These are phyloP conservation scores for Acacia melanoxylon DNA, from an alignment of 306 rosid species.

Conservation along the genomic window DNA sequence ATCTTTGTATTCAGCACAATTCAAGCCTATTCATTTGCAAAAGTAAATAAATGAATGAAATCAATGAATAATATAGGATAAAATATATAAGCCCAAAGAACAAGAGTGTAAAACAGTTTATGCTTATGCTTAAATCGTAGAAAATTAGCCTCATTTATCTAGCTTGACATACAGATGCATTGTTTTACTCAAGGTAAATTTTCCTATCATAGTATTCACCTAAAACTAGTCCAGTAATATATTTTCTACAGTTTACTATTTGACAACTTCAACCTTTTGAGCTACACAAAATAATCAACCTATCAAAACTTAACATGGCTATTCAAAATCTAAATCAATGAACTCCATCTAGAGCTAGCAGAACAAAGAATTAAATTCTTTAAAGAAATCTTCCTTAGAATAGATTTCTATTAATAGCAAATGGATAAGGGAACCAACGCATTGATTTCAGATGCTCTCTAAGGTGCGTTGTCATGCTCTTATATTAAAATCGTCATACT, in stretches of 20 bases:
- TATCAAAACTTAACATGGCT: neutral
- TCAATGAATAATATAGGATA: conserved; percentile 10
- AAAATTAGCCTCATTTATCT: conserved; percentile 21
- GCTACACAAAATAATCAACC: neutral
- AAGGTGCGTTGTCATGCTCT: neutral
- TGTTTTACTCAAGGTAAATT: neutral
- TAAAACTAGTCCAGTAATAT: neutral
- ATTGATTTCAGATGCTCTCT: neutral
- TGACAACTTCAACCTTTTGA: neutral
- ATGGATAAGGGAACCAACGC: neutral
- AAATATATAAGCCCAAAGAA: conserved; percentile 25
- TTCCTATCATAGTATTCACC: neutral
- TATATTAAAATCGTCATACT: neutral
- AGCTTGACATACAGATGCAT: conserved; percentile 6
- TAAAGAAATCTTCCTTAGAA: neutral
- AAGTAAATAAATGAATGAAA: neutral
- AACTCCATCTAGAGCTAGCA: neutral
- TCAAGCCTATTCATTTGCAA: conserved; percentile 44
- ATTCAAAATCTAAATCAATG: neutral
- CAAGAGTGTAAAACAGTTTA: conserved; percentile 14
- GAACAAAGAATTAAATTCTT: conserved; percentile 3
- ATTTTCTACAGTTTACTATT: neutral
- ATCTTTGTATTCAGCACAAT: conserved; percentile 35
- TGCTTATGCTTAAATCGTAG: neutral
- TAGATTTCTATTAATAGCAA: neutral